A percentile compares a stretch with the other conserved stretches of the same genome.
phyloP scores from a whole-genome alignment of 1,284 basidiomycete genomes.

The Irpex rosettiformis region DNA sequence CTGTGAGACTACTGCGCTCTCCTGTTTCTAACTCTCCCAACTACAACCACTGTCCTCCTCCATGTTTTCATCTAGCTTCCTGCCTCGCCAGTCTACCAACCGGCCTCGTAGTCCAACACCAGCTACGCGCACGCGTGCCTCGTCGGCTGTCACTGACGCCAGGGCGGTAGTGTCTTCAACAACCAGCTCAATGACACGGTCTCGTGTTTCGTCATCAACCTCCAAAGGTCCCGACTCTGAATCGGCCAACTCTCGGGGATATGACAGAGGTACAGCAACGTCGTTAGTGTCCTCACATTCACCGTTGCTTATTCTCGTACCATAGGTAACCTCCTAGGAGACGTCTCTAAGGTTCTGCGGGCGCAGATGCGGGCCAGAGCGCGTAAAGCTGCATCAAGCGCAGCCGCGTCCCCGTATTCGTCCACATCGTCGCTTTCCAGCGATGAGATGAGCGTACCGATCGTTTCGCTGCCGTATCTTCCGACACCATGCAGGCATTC shows the following conservation, averaged over 20 bases:
- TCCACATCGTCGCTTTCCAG: background rate
- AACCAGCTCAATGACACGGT: background rate
- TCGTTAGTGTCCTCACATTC: background rate
- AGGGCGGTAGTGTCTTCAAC: background rate
- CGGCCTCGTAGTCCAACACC: background rate
- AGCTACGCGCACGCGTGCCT: background rate
- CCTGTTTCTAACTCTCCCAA: background rate
- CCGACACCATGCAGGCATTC: background rate
- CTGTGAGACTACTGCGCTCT: background rate
- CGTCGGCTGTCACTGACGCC: background rate
- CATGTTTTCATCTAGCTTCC: background rate
- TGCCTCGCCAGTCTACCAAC: background rate
- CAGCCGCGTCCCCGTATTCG: background rate
- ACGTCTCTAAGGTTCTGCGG: background rate
- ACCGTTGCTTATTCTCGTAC: background rate
- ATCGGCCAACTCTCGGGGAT: background rate
- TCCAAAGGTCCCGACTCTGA: background rate
- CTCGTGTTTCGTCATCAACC: background rate
- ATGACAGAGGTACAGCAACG: background rate
- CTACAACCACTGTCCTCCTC: background rate
- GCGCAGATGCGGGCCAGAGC: constrained; percentile 2
- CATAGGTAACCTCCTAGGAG: background rate
- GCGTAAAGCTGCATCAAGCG: background rate
- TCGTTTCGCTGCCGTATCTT: background rate
- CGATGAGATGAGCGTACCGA: background rate